These are phyloP conservation scores for Pycnococcus provasolii DNA, from an alignment of 139 green algal genomes.

Conservation along the genomic window DNA sequence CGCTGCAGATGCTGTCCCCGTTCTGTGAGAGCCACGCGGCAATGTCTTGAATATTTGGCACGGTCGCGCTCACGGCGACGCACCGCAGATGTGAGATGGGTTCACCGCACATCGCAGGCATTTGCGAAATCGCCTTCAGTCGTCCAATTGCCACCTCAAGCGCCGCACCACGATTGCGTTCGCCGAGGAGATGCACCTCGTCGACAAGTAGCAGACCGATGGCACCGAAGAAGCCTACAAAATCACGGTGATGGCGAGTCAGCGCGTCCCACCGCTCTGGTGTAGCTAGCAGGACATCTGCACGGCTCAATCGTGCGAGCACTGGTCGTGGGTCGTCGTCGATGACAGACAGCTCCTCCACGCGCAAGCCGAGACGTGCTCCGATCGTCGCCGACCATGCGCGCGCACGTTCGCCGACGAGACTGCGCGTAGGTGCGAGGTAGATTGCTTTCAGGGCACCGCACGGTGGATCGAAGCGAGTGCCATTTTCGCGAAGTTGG, in stretches of 20 bases:
- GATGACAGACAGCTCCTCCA: too few species aligned
- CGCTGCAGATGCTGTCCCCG: conserved; percentile 29
- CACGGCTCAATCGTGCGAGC: conserved; percentile 34
- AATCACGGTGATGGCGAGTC: conserved; percentile 37
- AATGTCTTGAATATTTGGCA: conserved; percentile 68
- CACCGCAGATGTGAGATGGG: conserved; percentile 58
- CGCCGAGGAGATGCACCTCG: conserved; percentile 80
- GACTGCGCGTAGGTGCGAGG: conserved; percentile 51
- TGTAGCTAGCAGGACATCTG: conserved; percentile 36
- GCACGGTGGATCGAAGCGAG: too few species aligned
- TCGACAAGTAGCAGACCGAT: conserved; percentile 76
- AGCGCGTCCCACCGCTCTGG: conserved; percentile 44
- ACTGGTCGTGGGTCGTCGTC: conserved; percentile 5
- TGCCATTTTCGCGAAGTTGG: conserved; percentile 18
- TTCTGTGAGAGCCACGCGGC: conserved; percentile 53
- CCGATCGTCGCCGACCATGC: too few species aligned
- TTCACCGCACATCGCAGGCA: conserved; percentile 41
- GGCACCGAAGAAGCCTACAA: conserved; percentile 55
- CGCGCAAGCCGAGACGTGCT: too few species aligned
- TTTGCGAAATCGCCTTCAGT: conserved; percentile 55
- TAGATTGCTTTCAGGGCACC: conserved; percentile 43
- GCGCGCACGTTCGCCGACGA: conserved; percentile 33
- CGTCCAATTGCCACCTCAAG: conserved; percentile 75
- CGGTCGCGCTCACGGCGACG: conserved; percentile 71
- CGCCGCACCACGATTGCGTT: conserved; percentile 48